A percentile compares a stretch with the other conserved stretches of the same genome.
Conservation (phyloP, 129 eudicot genomes). For the Saposhnikovia divaricata region DNA sequence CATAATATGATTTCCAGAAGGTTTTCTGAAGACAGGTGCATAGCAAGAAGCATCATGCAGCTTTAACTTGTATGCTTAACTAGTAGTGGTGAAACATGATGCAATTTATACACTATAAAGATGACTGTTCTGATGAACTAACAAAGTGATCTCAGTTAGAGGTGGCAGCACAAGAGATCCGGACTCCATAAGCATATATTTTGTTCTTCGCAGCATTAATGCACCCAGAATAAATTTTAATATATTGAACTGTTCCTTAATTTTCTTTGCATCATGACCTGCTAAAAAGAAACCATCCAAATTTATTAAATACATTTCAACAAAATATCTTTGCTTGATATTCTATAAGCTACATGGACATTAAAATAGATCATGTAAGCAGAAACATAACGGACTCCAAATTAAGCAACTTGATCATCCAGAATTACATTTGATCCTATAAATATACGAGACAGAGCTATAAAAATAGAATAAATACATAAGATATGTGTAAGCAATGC, state of each 20-base stretch:
- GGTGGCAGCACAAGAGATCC: slow-evolving; percentile 87
- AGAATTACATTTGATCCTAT: background rate
- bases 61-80: background rate
- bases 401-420: background rate
- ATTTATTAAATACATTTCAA: background rate
- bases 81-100: background rate
- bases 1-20: background rate
- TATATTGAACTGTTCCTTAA: slow-evolving; percentile 49
- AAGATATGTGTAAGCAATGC: background rate
- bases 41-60: slow-evolving; percentile 5
- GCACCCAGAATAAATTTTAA: slow-evolving; percentile 69
- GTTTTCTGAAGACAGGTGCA: background rate
- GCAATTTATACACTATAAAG: background rate
- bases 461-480: background rate
- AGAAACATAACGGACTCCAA: background rate
- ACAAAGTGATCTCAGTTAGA: slow-evolving; percentile 92
- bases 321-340: background rate
- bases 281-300: slow-evolving; percentile 12
- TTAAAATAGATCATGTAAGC: background rate
- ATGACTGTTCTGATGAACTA: slow-evolving; percentile 28
- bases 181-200: slow-evolving; percentile 64
- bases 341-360: background rate
- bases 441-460: background rate
- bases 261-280: slow-evolving; percentile 45
- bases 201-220: slow-evolving; percentile 93